Base-by-base conservation (phyloP, 805 yeast species). In the Yarrowia keelungensis region DNA sequence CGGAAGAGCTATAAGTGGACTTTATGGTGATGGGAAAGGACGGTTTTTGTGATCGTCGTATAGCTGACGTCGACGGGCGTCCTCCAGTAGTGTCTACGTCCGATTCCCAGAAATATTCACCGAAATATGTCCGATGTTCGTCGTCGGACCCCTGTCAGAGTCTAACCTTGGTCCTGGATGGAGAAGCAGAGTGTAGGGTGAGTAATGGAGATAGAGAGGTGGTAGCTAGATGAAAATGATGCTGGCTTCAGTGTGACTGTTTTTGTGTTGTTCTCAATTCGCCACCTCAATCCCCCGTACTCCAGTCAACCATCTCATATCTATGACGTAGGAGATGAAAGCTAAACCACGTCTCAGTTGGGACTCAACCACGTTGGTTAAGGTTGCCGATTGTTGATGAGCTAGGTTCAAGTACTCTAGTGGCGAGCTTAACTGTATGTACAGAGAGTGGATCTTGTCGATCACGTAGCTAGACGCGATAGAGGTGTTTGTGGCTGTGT, bases 301-400 rank as follows among this genome's bases (percentile, higher is more conserved):
- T 19, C 19, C 19, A 19, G 1, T 19, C 19, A 19, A 19, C 19
- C 19, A 19, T 19, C 19, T 19, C 7, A 49, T 9, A 49, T 50
- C 38, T 26, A 32, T 50, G 56, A 50, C 56, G 56, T 50, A 43
- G 58, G 58, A 51, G 42, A 51, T 51, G 58, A 51, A 51, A 51
- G 43, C 32, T 12, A n/a, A n/a, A 51, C 15, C 5, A 35, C 11
- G 11, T 16, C 15, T 36, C 19, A 38, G 58, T 36, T 16, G 43
- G 14, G n/a, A 16, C 16, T 19, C 58, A 36, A 38, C 58, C 58
- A 36, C 43, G 58, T 51, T 51, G 58, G 58, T 51, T 51, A 51
- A 51, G 58, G 58, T 51, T 51, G 58, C 11, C 43, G 58, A 51
- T 51, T 51, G 58, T 36, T 50, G 43, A 35, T 36, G 42, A 32